A percentile compares a stretch with the other conserved stretches of the same genome.
Evolutionary conservation across 2,329 filamentous ascomycete species (phyloP).

Genomic region (Phaeosphaeriaceae sp.): DNA sequence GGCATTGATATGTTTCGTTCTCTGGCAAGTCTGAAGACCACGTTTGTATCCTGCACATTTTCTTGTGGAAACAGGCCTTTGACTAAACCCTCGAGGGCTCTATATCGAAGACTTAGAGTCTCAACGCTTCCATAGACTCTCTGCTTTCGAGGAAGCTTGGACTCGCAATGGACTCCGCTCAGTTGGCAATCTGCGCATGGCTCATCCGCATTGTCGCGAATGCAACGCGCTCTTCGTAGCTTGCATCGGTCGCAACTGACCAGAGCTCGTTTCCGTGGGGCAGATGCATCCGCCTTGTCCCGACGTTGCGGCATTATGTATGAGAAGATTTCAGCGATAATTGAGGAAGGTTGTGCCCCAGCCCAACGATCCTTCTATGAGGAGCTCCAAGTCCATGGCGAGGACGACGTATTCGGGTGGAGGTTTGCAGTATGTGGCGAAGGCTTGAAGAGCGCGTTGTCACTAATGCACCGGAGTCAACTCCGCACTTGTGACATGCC

Average conservation of each 20-base stretch:
- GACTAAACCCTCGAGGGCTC: conserved; percentile 52
- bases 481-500: neutral
- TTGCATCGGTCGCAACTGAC: conserved; percentile 43
- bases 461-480: neutral
- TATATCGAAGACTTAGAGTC: conserved; percentile 53
- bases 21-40: conserved; percentile 50
- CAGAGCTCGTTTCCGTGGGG: conserved; percentile 36
- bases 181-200: conserved; percentile 51
- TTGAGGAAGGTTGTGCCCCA: conserved; percentile 3
- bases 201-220: conserved; percentile 35
- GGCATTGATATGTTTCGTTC: conserved; percentile 50
- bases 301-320: conserved; percentile 18
- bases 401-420: neutral
- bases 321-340: neutral
- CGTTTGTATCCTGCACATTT: conserved; percentile 48
- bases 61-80: conserved; percentile 52
- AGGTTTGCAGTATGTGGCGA: neutral
- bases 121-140: conserved; percentile 56
- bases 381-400: neutral
- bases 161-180: conserved; percentile 51
- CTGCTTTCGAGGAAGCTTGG: conserved; percentile 54
- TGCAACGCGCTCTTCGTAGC: conserved; percentile 35
- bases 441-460: neutral
- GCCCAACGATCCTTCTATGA: neutral
- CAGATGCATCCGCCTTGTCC: conserved; percentile 24